Percentiles rank a stretch among this genome's conserved stretches.
These are phyloP conservation scores for Phlyctochytrium planicorne DNA, from an alignment of 192 early-diverging fungal species.

Conservation along the genomic window DNA sequence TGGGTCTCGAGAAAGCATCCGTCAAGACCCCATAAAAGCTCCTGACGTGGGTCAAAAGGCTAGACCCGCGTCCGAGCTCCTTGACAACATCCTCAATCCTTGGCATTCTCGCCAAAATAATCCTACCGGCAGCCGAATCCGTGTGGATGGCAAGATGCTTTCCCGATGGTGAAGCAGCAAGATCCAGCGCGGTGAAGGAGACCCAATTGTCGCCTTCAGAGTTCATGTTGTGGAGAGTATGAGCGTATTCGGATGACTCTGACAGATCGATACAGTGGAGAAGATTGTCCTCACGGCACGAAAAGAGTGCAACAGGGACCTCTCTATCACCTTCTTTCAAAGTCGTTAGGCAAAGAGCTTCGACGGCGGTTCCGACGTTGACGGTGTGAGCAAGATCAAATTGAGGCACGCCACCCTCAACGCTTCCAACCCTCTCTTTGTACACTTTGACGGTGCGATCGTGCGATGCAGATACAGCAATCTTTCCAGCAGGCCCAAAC, in stretches of 20 bases:
- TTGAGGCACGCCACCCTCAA: not conserved
- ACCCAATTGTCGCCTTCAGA: conserved; percentile 78
- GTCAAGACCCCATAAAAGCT: conserved; percentile 64
- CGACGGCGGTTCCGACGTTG: conserved; percentile 60
- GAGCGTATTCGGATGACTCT: not conserved
- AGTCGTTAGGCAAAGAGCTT: conserved; percentile 51
- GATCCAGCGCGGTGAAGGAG: conserved; percentile 74
- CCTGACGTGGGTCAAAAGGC: conserved; percentile 39
- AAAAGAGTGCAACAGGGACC: conserved; percentile 51
- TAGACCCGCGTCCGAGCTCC: not conserved
- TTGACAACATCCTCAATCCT: conserved; percentile 17
- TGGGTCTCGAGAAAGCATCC: conserved; percentile 65
- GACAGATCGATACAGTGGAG: conserved; percentile 65
- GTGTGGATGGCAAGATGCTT: conserved; percentile 64
- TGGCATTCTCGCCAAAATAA: conserved; percentile 58
- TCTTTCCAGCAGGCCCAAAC: conserved; percentile 60
- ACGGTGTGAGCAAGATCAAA: conserved; percentile 44
- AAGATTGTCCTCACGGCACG: conserved; percentile 69
- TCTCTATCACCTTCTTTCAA: not conserved
- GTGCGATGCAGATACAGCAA: conserved; percentile 65
- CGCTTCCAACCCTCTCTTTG: not conserved
- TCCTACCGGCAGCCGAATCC: conserved; percentile 63
- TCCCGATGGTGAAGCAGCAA: conserved; percentile 54
- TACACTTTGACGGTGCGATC: conserved; percentile 70
- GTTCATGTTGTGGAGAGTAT: conserved; percentile 65